A percentile compares a stretch with the other conserved stretches of the same genome.
These are phyloP conservation scores for Purshia tridentata DNA, from an alignment of 306 rosid species.

Conservation along the genomic window DNA sequence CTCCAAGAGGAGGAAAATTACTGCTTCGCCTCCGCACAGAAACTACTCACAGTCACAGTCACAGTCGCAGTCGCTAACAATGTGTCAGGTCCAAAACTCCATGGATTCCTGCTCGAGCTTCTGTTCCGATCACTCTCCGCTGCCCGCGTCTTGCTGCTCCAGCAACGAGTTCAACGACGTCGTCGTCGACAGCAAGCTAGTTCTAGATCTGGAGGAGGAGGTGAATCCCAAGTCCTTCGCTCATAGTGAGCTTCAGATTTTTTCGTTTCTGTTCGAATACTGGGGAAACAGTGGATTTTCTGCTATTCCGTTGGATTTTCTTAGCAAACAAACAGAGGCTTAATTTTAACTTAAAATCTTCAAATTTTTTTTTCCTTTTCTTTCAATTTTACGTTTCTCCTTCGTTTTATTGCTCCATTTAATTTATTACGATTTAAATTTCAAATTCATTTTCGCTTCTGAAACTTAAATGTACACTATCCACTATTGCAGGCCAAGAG, in stretches of 20 bases:
- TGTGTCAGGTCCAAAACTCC: conserved; percentile 4
- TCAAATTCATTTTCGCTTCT: conserved; percentile 20
- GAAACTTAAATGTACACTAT: conserved; percentile 26
- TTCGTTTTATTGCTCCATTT: conserved; percentile 13
- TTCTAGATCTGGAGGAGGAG: conserved; percentile 75
- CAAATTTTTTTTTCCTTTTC: neutral
- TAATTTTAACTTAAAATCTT: neutral
- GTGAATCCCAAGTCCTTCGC: conserved; percentile 35
- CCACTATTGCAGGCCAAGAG: conserved; percentile 46
- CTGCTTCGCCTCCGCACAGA: neutral
- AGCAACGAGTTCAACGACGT: conserved; percentile 37
- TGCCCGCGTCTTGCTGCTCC: conserved; percentile 42
- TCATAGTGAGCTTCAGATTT: neutral
- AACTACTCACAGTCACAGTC: neutral
- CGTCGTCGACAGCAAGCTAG: conserved; percentile 21
- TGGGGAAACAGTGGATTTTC: neutral
- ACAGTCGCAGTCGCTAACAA: neutral
- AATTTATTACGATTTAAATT: neutral
- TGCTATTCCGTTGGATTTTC: conserved; percentile 20
- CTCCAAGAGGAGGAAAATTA: conserved; percentile 55
- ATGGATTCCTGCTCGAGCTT: conserved; percentile 1
- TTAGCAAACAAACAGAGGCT: conserved; percentile 13
- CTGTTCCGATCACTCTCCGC: conserved; percentile 31
- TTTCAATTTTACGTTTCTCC: conserved; percentile 8
- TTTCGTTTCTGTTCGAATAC: conserved; percentile 1